Percentiles rank a stretch among this genome's conserved stretches.
These are phyloP conservation scores for Zostera marina DNA, from an alignment of 116 monocot genomes.

Conservation along the genomic window DNA sequence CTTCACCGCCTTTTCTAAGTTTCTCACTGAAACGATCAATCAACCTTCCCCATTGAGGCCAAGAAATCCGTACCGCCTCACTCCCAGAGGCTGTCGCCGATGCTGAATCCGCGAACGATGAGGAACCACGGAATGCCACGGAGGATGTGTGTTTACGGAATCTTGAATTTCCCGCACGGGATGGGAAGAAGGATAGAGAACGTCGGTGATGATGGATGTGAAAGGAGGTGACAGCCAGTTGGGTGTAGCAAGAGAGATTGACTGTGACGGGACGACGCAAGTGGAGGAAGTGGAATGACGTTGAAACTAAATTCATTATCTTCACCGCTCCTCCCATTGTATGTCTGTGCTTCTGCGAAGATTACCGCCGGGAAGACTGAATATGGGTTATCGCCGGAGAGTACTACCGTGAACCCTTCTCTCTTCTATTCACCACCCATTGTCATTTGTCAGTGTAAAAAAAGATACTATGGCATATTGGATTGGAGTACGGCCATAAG, in stretches of 20 bases:
- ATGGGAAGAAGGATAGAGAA: background rate
- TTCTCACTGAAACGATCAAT: slow-evolving; percentile 29
- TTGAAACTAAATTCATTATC: slow-evolving; percentile 13
- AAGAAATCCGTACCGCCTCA: slow-evolving; percentile 4
- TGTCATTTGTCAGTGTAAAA: no score
- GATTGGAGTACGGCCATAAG: no score
- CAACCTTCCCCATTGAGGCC: slow-evolving; percentile 57
- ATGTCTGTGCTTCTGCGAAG: no score
- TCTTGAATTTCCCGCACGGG: background rate
- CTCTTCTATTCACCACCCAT: no score
- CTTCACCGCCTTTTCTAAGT: background rate
- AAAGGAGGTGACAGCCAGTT: background rate
- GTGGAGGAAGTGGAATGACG: slow-evolving; percentile 2
- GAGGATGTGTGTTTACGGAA: background rate
- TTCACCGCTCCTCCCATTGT: slow-evolving; percentile 13
- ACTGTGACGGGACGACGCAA: background rate
- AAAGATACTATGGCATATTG: no score
- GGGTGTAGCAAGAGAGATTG: slow-evolving; percentile 2
- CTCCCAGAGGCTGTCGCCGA: slow-evolving; percentile 2
- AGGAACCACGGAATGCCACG: no score
- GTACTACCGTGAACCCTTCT: no score
- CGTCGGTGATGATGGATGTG: background rate
- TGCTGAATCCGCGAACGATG: background rate
- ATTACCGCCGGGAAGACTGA: background rate
- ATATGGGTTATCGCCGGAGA: background rate